Evolutionary conservation across 78 protist genomes (phyloP), one percentile per base, ranked within the genome.

Genomic region (Emiliania huxleyi): DNA sequence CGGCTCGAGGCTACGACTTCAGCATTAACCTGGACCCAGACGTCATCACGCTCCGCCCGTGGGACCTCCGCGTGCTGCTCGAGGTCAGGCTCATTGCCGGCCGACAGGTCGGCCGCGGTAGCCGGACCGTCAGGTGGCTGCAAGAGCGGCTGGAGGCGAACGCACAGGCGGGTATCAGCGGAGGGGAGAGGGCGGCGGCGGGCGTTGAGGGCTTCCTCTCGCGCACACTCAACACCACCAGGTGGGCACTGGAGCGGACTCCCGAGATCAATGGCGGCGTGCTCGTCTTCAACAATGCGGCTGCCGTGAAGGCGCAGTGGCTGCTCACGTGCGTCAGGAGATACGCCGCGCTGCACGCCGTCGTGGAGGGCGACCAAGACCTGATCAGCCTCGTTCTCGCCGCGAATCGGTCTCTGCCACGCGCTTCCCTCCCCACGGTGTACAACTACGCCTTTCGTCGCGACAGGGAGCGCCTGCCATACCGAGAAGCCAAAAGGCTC

Each of bases 221-320:
- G 12, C 18, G 42, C 37, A 18, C 83, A 18, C 83, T 73, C 83
- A 15, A 15, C 83, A 37, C 18, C 33, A 73, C 83, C 15, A 2
- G 40, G 33, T 0, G 25, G 12, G 5, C 37, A 3, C 83, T 73
- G 18, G 42, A 3, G 44, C 2, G 22, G 83, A 35, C 83, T 1
- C 83, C 83, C 43, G 83, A 73, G 83, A 2, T 73, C 83, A 73
- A 73, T 35, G 83, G 83, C 19, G 83, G 83, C 37, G 83, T 73
- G 83, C 83, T 73, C 42, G 83, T 73, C 44, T 73, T 73, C 43
- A 73, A 73, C 42, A 73, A 73, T 73, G 33, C 6, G 18, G 23
- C 12, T 18, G 42, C 43, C 1, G 83, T 35, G 11, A 5, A 18
- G 3, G 83, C 5, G 3, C 33, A 35, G 12, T 73, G 83, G 83